Evolutionary conservation across 345 rosid species (phyloP), one percentile per base, ranked within the genome.

Genomic region (Gossypioides kirkii): DNA sequence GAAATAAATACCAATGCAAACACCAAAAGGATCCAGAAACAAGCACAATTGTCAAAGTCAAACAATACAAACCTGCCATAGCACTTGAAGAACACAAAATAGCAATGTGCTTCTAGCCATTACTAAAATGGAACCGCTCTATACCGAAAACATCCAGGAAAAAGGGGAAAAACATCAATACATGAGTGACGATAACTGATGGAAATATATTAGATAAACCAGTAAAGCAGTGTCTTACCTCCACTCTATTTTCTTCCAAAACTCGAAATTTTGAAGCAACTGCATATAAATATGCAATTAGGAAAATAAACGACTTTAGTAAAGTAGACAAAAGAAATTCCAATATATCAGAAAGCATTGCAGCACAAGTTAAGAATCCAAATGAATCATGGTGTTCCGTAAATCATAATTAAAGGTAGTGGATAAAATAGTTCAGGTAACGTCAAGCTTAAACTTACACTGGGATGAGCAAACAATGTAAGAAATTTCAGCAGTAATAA

Each of bases 1-100:
- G 49, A 49, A 16, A 7, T 42, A 42, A 42, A 8, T 28, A 36
- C 25, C 17, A 50, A 6, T 56, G n/a, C 53, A 18, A 41, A 25
- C 41, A 41, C 10, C 22, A 22, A n/a, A 0, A 72, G n/a, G 10
- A 61, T 20, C 74, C 11, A 4, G 25, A 41, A 59, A 18, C 42
- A 53, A 55, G 12, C 18, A 55, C 26, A 47, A 42, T 23, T 18
- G 55, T 26, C 16, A 22, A 61, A 75, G 41, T 41, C 68, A n/a
- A 64, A 71, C 18, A 49, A 10, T 23, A 8, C 25, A 52, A 49
- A 86, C 94, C 94, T 89, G 91, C 94, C 94, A 89, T 47, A 84
- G 68, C 60, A 86, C 74, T 81, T 89, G 91, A 22, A 87, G 80
- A 77, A 84, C 53, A 69, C 80, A 79, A 77, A 87, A 87, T 32